These are phyloP conservation scores for Taphrina betulina DNA, from an alignment of 1,139 yeast genomes.

Conservation along the genomic window DNA sequence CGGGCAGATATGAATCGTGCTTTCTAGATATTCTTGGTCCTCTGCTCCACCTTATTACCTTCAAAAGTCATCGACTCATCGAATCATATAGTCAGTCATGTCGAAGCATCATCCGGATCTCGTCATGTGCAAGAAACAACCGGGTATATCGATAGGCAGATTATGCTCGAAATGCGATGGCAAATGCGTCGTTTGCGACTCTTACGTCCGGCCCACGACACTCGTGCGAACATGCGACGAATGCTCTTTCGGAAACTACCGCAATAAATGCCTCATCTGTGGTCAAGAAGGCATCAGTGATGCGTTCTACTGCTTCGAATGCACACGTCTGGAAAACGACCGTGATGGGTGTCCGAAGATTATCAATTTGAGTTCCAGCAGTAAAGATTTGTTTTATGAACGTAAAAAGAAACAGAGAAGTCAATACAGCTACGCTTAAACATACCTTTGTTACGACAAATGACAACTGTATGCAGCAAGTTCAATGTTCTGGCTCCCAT, in stretches of 20 bases:
- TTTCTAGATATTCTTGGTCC: no score
- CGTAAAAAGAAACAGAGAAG: slow-evolving; percentile 46
- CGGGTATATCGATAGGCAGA: slow-evolving; percentile 68
- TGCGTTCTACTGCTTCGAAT: slow-evolving; percentile 84
- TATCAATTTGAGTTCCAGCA: slow-evolving; percentile 72
- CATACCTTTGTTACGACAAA: no score
- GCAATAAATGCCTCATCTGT: slow-evolving; percentile 71
- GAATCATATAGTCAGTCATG: no score
- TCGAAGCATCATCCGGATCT: slow-evolving; percentile 89
- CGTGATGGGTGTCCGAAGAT: slow-evolving; percentile 93
- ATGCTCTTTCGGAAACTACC: slow-evolving; percentile 71
- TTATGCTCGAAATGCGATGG: slow-evolving; percentile 90
- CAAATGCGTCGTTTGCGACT: slow-evolving; percentile 86
- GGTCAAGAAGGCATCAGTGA: slow-evolving; percentile 53
- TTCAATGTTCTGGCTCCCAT: no score
- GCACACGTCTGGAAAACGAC: slow-evolving; percentile 75
- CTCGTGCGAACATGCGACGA: slow-evolving; percentile 77
- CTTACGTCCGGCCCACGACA: slow-evolving; percentile 74
- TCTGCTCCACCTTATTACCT: no score
- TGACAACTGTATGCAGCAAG: no score
- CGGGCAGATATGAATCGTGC: no score
- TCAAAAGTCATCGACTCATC: no score
- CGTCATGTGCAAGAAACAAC: slow-evolving; percentile 79
- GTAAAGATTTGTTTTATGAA: slow-evolving; percentile 66
- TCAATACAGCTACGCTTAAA: slow-evolving; percentile 24